phyloP scores from a whole-genome alignment of 805 yeast genomes.

The Candida tammaniensis region DNA sequence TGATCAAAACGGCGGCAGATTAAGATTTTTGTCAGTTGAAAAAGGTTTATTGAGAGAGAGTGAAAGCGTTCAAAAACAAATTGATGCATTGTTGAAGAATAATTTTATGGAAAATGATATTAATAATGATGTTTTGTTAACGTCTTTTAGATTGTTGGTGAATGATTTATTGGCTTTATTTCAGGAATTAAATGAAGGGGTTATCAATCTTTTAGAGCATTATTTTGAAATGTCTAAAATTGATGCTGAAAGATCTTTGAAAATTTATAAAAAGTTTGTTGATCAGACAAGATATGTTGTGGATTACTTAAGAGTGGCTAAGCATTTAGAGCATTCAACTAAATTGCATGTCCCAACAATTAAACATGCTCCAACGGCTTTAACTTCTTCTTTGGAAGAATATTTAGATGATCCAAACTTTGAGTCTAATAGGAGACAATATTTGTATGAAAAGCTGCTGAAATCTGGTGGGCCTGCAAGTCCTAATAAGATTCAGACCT shows the following conservation, averaged over 20 bases:
- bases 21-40: slow-evolving; percentile 63
- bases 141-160: slow-evolving; percentile 85
- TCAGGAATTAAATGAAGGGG: slow-evolving; percentile 93
- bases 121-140: slow-evolving; percentile 77
- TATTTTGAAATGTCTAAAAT: slow-evolving; percentile 86
- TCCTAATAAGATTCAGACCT: slow-evolving; percentile 1
- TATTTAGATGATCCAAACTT: slow-evolving; percentile 84
- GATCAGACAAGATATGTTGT: slow-evolving; percentile 85
- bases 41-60: slow-evolving; percentile 82
- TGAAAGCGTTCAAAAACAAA: slow-evolving; percentile 81
- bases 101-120: slow-evolving; percentile 76
- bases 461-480: slow-evolving; percentile 17
- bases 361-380: slow-evolving; percentile 94
- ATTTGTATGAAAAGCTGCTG: slow-evolving; percentile 61
- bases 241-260: slow-evolving; percentile 85
- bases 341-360: slow-evolving; percentile 92
- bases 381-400: slow-evolving; percentile 82
- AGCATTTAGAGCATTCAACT: slow-evolving; percentile 81
- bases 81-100: slow-evolving; percentile 70
- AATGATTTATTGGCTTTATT: slow-evolving; percentile 83
- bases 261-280: slow-evolving; percentile 81
- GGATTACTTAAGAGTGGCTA: slow-evolving; percentile 82
- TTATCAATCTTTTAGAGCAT: slow-evolving; percentile 87
- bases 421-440: slow-evolving; percentile 75
- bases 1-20: slow-evolving; percentile 53